A percentile compares a stretch with the other conserved stretches of the same genome.
phyloP scores from a whole-genome alignment of 176 grass and related monocot species.

The Hordeum marinum region DNA sequence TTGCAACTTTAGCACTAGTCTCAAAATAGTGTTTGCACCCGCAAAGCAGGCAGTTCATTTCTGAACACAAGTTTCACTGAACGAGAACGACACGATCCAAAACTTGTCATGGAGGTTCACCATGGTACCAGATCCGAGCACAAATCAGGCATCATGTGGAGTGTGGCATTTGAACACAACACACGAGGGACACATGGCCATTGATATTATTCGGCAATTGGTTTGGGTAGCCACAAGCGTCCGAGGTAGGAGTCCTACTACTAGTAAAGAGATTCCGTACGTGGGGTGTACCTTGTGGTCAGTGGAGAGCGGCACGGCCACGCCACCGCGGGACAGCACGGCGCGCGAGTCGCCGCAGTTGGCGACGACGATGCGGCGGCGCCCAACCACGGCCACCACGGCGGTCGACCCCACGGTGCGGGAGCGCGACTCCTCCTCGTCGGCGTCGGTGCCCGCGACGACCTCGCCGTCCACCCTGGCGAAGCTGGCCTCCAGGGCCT shows the following conservation, averaged over 20 bases:
- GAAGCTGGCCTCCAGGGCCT: slow-evolving; percentile 51
- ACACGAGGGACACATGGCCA: neutral
- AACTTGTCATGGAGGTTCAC: neutral
- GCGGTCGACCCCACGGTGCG: slow-evolving; percentile 62
- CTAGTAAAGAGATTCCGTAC: neutral
- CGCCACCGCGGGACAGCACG: slow-evolving; percentile 57
- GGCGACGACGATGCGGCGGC: slow-evolving; percentile 56
- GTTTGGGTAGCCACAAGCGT: neutral
- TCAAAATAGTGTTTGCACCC: too few relatives aligned
- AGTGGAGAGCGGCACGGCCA: slow-evolving; percentile 55
- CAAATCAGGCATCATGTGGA: neutral
- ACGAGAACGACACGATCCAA: neutral
- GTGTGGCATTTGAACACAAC: neutral
- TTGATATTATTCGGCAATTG: neutral
- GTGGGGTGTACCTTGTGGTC: slow-evolving; percentile 65
- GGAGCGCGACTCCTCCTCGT: neutral
- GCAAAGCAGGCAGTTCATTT: neutral
- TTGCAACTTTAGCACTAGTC: neutral
- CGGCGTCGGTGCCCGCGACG: neutral
- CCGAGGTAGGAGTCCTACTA: neutral
- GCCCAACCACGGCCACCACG: slow-evolving; percentile 52
- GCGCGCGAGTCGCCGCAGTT: slow-evolving; percentile 88
- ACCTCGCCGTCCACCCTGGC: slow-evolving; percentile 60
- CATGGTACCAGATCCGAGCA: neutral
- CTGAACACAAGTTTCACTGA: neutral